Percentiles rank a stretch among this genome's conserved stretches.
These are phyloP conservation scores for Margaritispora aquatica DNA, from an alignment of 495 filamentous ascomycete species.

Conservation along the genomic window DNA sequence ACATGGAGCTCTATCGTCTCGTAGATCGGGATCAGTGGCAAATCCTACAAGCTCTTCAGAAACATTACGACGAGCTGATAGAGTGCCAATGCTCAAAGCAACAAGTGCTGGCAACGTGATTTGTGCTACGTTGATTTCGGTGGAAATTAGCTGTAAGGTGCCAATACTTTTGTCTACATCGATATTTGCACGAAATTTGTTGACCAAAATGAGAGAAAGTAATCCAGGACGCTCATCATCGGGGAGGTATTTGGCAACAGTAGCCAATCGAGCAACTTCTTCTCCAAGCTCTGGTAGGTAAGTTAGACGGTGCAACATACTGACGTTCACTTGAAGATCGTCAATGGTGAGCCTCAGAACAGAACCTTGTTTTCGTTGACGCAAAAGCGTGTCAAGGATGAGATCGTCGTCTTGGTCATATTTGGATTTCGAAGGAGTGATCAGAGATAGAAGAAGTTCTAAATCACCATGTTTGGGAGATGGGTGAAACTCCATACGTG, in stretches of 20 bases:
- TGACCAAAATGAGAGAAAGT: slow-evolving; percentile 64
- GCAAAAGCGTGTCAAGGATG: slow-evolving; percentile 81
- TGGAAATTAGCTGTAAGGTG: slow-evolving; percentile 44
- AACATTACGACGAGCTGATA: slow-evolving; percentile 55
- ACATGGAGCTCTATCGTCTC: slow-evolving; percentile 44
- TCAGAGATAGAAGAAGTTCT: slow-evolving; percentile 71
- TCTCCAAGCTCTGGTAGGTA: slow-evolving; percentile 63
- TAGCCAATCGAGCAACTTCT: slow-evolving; percentile 75
- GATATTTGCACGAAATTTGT: slow-evolving; percentile 50
- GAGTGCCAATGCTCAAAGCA: slow-evolving; percentile 60
- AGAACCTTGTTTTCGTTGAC: slow-evolving; percentile 86
- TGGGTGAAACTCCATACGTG: slow-evolving; percentile 67
- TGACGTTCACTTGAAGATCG: slow-evolving; percentile 50
- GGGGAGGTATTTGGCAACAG: slow-evolving; percentile 88
- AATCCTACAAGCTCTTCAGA: slow-evolving; percentile 63
- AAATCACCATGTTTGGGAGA: slow-evolving; percentile 75
- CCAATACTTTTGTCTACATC: slow-evolving; percentile 62
- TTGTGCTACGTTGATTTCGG: slow-evolving; percentile 67
- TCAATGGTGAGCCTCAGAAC: slow-evolving; percentile 66
- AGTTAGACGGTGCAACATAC: slow-evolving; percentile 51
- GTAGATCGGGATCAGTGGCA: slow-evolving; percentile 30
- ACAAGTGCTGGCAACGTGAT: slow-evolving; percentile 78
- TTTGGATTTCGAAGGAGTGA: slow-evolving; percentile 87
- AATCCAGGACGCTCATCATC: slow-evolving; percentile 93
- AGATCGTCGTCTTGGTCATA: slow-evolving; percentile 94